These are phyloP conservation scores for Populus alba DNA, from an alignment of 345 rosid genomes.

Conservation along the genomic window DNA sequence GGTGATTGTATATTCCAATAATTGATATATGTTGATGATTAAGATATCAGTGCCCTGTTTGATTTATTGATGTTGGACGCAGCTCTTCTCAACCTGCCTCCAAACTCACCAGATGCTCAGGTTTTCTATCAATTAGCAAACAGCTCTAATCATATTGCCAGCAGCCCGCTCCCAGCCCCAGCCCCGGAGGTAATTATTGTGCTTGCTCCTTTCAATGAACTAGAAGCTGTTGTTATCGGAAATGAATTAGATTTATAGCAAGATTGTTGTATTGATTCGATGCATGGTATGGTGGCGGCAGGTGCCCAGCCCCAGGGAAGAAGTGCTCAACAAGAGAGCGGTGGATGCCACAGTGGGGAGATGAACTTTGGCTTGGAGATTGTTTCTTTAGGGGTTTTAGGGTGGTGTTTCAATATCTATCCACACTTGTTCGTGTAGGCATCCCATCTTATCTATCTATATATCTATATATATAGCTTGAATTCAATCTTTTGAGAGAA, in stretches of 20 bases:
- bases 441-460: too few relatives aligned
- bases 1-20: too few relatives aligned
- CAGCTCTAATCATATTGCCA: conserved; percentile 16
- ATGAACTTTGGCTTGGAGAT: conserved; percentile 17
- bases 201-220: too few relatives aligned
- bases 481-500: too few relatives aligned
- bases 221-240: too few relatives aligned
- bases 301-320: conserved; percentile 4
- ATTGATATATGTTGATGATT: too few relatives aligned
- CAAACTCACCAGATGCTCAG: conserved; percentile 70
- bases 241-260: too few relatives aligned
- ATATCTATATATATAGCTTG: too few relatives aligned
- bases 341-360: conserved; percentile 6
- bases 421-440: background rate
- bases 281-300: background rate
- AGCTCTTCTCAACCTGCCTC: conserved; percentile 60
- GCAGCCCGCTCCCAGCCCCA: conserved; percentile 16
- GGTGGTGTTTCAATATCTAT: conserved; percentile 2
- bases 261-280: too few relatives aligned
- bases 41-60: too few relatives aligned
- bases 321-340: conserved; percentile 12
- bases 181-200: background rate
- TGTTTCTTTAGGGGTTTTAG: background rate
- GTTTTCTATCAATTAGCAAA: conserved; percentile 49
- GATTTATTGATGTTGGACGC: background rate